Evolutionary conservation across 768 basidiomycete genomes (phyloP), one percentile per base, ranked within the genome.

Genomic region (Rubroboletus satanas): DNA sequence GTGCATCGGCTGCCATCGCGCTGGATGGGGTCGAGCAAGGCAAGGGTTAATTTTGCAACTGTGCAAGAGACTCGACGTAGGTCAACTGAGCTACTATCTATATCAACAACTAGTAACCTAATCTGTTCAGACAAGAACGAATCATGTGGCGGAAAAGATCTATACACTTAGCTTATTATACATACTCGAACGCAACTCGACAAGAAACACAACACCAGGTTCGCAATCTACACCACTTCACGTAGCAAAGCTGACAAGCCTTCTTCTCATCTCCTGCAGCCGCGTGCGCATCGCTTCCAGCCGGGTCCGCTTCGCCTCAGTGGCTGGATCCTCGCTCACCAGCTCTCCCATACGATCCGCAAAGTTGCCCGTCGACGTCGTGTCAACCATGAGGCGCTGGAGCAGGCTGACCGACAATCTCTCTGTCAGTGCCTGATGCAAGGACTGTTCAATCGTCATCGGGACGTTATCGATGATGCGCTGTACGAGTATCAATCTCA

Each of bases 381-480:
- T 38, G 35, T 64, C 65, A 14, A 3, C 49, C 3, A 77, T 50
- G n/a, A 78, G 65, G 36, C 66, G 62, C 28, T 62, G 55, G 32
- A 76, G 55, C 8, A 86, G 66, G 15, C 61, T 66, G 21, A 63
- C 54, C 9, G 74, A 73, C 38, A 81, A 57, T 18, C 54, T 65
- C 0, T 66, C 57, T 0, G 71, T 73, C 12, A 81, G 67, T 10
- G 69, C 64, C 36, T 75, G 72, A 43, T 80, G 73, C 31, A 83
- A 69, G 8, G 70, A 63, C 21, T 73, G 74, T 54, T 82, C 79
- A 35, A 83, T 81, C 41, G 69, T 72, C 9, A 78, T 63, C 1
- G 84, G 83, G 21, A 84, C 48, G 37, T 76, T 68, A 54, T 86
- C 85, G 35, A 83, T 75, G 58, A 82, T 71, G 10, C 82, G 78